Evolutionary conservation across 1,284 basidiomycete species (phyloP).

Genomic region (Kwoniella shivajii): DNA sequence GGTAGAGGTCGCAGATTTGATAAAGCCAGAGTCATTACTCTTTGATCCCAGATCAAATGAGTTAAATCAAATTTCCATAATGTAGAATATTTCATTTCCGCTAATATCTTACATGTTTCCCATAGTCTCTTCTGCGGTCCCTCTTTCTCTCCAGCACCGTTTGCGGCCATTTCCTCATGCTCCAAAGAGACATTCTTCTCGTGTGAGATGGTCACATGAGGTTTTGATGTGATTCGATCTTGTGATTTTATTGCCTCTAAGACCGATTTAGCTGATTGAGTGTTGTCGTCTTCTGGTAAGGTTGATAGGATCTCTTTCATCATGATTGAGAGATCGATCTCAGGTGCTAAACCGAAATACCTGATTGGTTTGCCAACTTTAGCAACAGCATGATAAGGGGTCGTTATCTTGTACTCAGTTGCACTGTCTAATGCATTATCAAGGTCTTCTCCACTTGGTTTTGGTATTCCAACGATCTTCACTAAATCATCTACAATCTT

Average conservation of each 20-base stretch:
- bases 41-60: constrained; percentile 71
- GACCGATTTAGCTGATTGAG: constrained; percentile 53
- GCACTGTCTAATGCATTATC: constrained; percentile 63
- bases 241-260: constrained; percentile 61
- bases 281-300: background rate
- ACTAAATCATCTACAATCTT: constrained; percentile 65
- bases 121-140: constrained; percentile 59
- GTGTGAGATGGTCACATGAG: constrained; percentile 89
- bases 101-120: constrained; percentile 64
- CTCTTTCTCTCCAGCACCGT: constrained; percentile 12
- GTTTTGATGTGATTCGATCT: constrained; percentile 63
- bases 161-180: constrained; percentile 39
- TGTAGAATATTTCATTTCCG: constrained; percentile 57
- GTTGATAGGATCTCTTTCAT: constrained; percentile 45
- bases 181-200: constrained; percentile 59
- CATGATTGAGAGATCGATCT: constrained; percentile 66
- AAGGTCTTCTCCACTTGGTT: constrained; percentile 63
- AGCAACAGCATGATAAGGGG: constrained; percentile 37
- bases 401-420: constrained; percentile 37
- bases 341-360: constrained; percentile 77
- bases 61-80: constrained; percentile 67
- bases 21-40: constrained; percentile 77
- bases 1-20: constrained; percentile 57
- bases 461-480: constrained; percentile 57
- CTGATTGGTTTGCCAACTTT: constrained; percentile 57